Base-by-base conservation (phyloP, 1,284 basidiomycete species). In the Sutorius eximius region DNA sequence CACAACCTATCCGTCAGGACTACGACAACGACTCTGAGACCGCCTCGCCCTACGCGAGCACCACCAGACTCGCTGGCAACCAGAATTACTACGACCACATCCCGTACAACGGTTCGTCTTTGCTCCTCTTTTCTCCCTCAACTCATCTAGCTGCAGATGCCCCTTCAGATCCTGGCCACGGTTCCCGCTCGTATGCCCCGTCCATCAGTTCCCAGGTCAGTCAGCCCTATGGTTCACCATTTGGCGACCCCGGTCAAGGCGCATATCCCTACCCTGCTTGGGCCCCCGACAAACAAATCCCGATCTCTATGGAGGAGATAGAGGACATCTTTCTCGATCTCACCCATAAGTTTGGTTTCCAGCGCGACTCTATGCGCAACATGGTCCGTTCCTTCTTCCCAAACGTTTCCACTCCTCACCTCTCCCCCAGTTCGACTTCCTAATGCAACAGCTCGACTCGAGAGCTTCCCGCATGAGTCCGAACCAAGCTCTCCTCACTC, bases 281-380 rank as follows among this genome's bases (percentile, higher is more conserved):
- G 96, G 86, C 91, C 34, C 82, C 89, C 41, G 93, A 97, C 63
- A 88, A 91, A 62, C 90, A 95, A 71, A 96, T 98, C 61, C 97
- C 96, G 55, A 89, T 99, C 69, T 95, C 94, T 49, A 96, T 93
- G 61, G 96, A 99, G 67, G 96, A 99, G 75, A 98, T 99, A 60
- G 97, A 99, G 75, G 97, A 99, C 71, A 95, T 99, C 59, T 95
- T 99, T 70, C 90, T 99, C 68, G 97, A 99, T 75, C 84, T 99
- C 55, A 90, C 94, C 49, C 95, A 99, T 79, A 99, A 99, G 77
- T 99, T 99, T 72, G 97, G 97, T 59, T 99, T 99, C 76, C 97
- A 95, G 75, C 83, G 90, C 54, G 94, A 96, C 71, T 91, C 88
- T 6, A 92, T 92, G 90, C 84, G 89, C 27, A 96, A 90, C 77